phyloP scores from a whole-genome alignment of 1,139 yeast species.

The Yamadazyma diospyri region DNA sequence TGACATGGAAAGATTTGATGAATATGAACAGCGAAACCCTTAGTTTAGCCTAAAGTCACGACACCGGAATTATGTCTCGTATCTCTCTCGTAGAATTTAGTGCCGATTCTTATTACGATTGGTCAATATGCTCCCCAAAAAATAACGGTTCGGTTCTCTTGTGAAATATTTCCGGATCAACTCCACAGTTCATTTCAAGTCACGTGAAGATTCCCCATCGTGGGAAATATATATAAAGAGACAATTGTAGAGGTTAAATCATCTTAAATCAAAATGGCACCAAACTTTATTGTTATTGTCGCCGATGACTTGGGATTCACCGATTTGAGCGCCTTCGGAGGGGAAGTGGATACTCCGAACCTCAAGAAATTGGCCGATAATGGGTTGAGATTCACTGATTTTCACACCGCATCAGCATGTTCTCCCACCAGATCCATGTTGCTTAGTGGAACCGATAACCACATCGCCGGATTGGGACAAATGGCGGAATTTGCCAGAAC shows the following conservation, averaged over 20 bases:
- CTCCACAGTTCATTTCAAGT: too few species aligned
- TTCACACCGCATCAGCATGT: slow-evolving; percentile 64
- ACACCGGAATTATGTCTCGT: neutral
- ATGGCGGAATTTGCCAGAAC: slow-evolving; percentile 48
- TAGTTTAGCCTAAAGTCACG: slow-evolving; percentile 24
- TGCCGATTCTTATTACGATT: too few species aligned
- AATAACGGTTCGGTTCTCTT: too few species aligned
- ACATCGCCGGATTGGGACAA: slow-evolving; percentile 59
- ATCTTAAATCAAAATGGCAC: too few species aligned
- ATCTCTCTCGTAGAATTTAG: too few species aligned
- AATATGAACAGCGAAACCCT: slow-evolving; percentile 28
- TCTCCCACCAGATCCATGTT: slow-evolving; percentile 65
- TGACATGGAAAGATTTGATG: slow-evolving; percentile 33
- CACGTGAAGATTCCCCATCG: too few species aligned
- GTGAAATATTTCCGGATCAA: too few species aligned
- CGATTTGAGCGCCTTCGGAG: slow-evolving; percentile 54
- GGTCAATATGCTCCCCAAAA: too few species aligned
- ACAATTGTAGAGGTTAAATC: too few species aligned
- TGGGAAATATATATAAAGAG: too few species aligned
- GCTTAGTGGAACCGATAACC: slow-evolving; percentile 59
- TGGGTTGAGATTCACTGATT: slow-evolving; percentile 52
- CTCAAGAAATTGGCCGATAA: slow-evolving; percentile 38
- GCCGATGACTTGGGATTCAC: slow-evolving; percentile 65
- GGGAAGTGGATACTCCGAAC: slow-evolving; percentile 57
- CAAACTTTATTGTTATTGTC: slow-evolving; percentile 53